Evolutionary conservation across 2,329 filamentous ascomycete genomes (phyloP).

Genomic region (Aspergillus pseudotamarii): DNA sequence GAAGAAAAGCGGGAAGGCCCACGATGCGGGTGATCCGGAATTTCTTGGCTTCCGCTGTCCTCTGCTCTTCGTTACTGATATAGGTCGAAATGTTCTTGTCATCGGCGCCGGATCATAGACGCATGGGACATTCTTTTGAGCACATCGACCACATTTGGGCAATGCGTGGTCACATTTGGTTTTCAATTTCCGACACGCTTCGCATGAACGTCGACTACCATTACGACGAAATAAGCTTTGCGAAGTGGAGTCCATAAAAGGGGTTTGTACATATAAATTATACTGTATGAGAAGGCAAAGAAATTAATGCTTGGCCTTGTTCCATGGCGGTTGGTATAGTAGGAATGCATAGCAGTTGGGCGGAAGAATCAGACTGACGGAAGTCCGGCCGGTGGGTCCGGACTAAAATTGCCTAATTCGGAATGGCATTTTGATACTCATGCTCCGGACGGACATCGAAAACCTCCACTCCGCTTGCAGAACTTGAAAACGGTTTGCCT

Average conservation of each 20-base stretch:
- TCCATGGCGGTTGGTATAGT: too few species aligned
- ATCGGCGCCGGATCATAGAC: neutral
- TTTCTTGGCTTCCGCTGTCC: neutral
- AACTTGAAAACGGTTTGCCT: neutral
- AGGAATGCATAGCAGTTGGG: neutral
- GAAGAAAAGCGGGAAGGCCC: neutral
- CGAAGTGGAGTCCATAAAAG: neutral
- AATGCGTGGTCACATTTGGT: conserved; percentile 3
- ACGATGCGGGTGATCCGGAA: neutral
- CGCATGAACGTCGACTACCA: conserved; percentile 3
- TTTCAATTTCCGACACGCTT: conserved; percentile 8
- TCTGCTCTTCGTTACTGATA: neutral
- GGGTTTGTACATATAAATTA: neutral
- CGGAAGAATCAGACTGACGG: neutral
- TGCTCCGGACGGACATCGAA: neutral
- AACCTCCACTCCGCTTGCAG: neutral
- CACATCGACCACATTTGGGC: conserved; percentile 8
- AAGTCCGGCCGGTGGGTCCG: neutral
- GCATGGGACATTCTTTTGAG: neutral
- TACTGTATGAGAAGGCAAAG: neutral
- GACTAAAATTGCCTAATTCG: neutral
- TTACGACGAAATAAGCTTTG: neutral
- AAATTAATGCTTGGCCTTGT: neutral
- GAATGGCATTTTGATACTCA: neutral
- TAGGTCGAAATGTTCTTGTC: neutral